Evolutionary conservation across 345 rosid species (phyloP).

Genomic region (Populus alba): DNA sequence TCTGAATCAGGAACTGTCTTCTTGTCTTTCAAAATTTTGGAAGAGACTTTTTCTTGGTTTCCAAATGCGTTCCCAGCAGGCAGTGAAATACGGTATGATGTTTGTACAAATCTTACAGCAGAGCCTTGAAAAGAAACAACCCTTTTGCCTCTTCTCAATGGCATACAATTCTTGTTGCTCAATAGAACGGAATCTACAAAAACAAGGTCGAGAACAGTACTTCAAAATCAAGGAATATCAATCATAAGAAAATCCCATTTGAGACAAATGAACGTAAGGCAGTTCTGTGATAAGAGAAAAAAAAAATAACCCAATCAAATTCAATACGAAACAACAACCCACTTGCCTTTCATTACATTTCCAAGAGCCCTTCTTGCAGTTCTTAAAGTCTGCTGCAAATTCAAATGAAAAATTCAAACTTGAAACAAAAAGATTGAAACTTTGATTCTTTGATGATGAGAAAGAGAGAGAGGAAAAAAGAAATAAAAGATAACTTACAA

Average conservation of each 20-base stretch:
- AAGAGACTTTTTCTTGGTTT: slow-evolving; percentile 23
- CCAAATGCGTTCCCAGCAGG: slow-evolving; percentile 31
- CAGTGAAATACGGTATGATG: slow-evolving; percentile 49
- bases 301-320: background rate
- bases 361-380: slow-evolving; percentile 27
- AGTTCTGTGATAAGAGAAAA: background rate
- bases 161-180: no score
- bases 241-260: background rate
- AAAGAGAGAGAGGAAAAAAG: no score
- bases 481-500: background rate
- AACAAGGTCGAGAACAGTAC: background rate
- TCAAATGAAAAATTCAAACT: background rate
- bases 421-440: background rate
- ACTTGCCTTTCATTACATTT: slow-evolving; percentile 38
- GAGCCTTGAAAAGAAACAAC: slow-evolving; percentile 24
- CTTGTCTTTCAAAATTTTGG: slow-evolving; percentile 45
- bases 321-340: background rate
- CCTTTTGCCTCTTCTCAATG: slow-evolving; percentile 22
- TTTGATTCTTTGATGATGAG: no score
- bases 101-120: slow-evolving; percentile 40
- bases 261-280: no score
- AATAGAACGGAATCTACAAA: slow-evolving; percentile 28
- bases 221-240: background rate
- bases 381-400: slow-evolving; percentile 20
- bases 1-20: slow-evolving; percentile 74